phyloP scores from a whole-genome alignment of 2,329 filamentous ascomycete genomes.

The Plenodomus lindquistii region DNA sequence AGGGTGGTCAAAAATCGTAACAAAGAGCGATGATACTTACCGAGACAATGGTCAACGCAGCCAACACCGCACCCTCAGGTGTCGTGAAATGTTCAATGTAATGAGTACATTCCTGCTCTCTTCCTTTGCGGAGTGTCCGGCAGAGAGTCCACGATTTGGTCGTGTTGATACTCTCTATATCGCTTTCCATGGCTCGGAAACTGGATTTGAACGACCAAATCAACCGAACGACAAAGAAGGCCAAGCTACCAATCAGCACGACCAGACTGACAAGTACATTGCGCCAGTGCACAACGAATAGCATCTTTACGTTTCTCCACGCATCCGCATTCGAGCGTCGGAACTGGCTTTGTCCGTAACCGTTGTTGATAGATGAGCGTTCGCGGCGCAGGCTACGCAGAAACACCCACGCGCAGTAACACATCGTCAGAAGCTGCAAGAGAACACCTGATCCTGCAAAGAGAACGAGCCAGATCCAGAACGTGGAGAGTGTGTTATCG shows the following conservation, averaged over 20 bases:
- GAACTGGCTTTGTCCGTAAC: not conserved
- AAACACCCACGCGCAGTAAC: constrained; percentile 42
- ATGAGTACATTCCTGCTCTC: constrained; percentile 29
- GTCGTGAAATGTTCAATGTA: constrained; percentile 29
- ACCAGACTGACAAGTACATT: constrained; percentile 31
- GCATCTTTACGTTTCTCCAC: constrained; percentile 26
- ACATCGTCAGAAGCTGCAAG: constrained; percentile 36
- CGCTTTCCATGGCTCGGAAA: constrained; percentile 25
- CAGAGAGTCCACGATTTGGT: constrained; percentile 18
- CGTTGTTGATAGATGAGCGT: constrained; percentile 1
- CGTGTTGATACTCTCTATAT: constrained; percentile 17
- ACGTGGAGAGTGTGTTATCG: constrained; percentile 37
- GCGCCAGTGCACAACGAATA: constrained; percentile 36
- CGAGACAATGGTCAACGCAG: constrained; percentile 29
- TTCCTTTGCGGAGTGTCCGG: constrained; percentile 15
- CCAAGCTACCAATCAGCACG: constrained; percentile 29
- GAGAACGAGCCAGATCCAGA: constrained; percentile 44
- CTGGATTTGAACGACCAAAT: constrained; percentile 34
- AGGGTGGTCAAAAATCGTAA: not conserved
- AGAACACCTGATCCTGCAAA: constrained; percentile 35
- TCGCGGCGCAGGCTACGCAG: constrained; percentile 26
- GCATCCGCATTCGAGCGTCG: constrained; percentile 13
- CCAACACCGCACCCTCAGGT: constrained; percentile 17
- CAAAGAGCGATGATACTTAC: constrained; percentile 17
- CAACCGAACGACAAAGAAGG: constrained; percentile 25